Base-by-base conservation (phyloP, 2,329 filamentous ascomycete species). In the Ascosphaera apis region DNA sequence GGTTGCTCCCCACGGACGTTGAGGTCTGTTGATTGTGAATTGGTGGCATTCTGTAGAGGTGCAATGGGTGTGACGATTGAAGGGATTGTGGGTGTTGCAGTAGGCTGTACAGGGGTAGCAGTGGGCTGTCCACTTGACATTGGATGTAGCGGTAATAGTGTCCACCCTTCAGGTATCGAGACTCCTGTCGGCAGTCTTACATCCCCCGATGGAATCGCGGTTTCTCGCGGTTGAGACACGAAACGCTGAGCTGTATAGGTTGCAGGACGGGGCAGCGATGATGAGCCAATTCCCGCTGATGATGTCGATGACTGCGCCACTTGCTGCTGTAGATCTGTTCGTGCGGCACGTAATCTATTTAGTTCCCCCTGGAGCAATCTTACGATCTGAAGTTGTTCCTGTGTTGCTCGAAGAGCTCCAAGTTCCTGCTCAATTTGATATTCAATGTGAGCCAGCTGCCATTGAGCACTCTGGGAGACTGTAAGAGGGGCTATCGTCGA, bases 351-450 rank as follows among this genome's bases (percentile, higher is more conserved):
- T 37, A 84, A 58, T 40, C 75, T 66, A 23, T 67, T 60, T 35
- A 88, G 52, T 50, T 88, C 80, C 15, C 58, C 56, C 40, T 78
- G 67, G 40, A 88, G 60, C 12, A 71, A 56, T 36, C 74, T 66
- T n/a, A 83, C 58, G n/a, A 69, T 57, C 34, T 71, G 65, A 3
- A 84, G 50, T 49, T 88, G 77, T 23, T 74, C 66, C 35, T 77
- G 67, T 12, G 71, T 69, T 23, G 67, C 48, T 33, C 73, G 67
- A 13, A 86, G 57, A 31, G 57, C 58, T 33, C 67, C 62, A 23
- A 80, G 63, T 47, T 84, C 76, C 37, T 71, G 67, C 44, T 73
- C 62, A 16, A 88, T 62, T 37, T 77, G 68, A 37, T 73, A 66
- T 43, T 82, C 75, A 11, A 81, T 63, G 30, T 73, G 66, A 23